Evolutionary conservation across 345 rosid species (phyloP).

Genomic region (Syzygium aromaticum): DNA sequence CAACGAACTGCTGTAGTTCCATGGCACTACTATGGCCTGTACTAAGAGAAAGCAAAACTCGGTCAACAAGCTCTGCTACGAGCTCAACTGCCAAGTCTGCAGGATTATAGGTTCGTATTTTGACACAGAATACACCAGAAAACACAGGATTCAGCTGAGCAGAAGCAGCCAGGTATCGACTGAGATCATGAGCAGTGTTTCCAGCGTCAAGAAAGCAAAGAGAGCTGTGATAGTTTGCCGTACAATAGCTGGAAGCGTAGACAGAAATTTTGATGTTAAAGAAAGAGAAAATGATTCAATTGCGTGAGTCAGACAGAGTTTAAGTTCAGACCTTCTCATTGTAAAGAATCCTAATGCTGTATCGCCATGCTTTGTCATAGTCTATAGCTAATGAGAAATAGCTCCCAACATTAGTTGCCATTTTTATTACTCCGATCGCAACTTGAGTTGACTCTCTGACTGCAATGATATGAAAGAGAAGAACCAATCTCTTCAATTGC

Average conservation of each 20-base stretch:
- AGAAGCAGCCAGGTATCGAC: slow-evolving; percentile 20
- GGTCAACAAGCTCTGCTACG: slow-evolving; percentile 23
- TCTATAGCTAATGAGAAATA: slow-evolving; percentile 13
- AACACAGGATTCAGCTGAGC: slow-evolving; percentile 21
- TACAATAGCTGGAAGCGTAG: slow-evolving; percentile 19
- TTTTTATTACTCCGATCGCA: neutral
- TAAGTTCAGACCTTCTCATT: slow-evolving; percentile 8
- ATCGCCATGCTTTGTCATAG: slow-evolving; percentile 42
- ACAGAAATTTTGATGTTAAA: slow-evolving; percentile 3
- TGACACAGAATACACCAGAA: slow-evolving; percentile 9
- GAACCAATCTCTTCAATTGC: neutral
- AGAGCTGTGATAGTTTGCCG: slow-evolving; percentile 35
- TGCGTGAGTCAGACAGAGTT: neutral
- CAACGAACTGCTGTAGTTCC: slow-evolving; percentile 39
- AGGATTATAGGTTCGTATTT: slow-evolving; percentile 20
- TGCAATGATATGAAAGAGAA: neutral
- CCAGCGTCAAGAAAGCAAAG: slow-evolving; percentile 10
- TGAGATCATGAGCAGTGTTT: slow-evolving; percentile 8
- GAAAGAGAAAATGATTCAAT: slow-evolving; percentile 6
- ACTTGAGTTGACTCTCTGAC: neutral
- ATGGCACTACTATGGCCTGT: slow-evolving; percentile 38
- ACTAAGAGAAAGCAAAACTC: slow-evolving; percentile 5
- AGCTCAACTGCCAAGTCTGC: slow-evolving; percentile 33
- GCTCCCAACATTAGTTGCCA: neutral
- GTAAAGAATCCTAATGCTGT: slow-evolving; percentile 27